Evolutionary conservation across 2,329 filamentous ascomycete species (phyloP), one percentile per base, ranked within the genome.

Genomic region (Alternaria burnsii): DNA sequence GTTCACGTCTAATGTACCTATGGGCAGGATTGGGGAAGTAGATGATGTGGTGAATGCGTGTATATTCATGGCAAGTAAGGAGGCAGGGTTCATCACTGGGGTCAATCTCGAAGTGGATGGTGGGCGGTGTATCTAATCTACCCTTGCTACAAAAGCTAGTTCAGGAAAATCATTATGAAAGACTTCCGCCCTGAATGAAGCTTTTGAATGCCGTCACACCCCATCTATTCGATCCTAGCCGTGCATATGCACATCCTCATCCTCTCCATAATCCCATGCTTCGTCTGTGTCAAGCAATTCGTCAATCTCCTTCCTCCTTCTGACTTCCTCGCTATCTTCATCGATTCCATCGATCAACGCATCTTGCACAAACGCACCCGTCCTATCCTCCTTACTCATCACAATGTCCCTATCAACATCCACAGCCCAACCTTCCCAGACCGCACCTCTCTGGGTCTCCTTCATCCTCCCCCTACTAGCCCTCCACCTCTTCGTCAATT

Each of bases 1-100:
- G 63, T 82, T 87, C 60, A 81, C 87, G 53, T 75, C 74, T 7
- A 86, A 88, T 67, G 85, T 88, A 1, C 87, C 87, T 0, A 84
- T 85, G 79, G 86, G 86, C 0, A 78, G 76, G 34, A 88, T 89
- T 82, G 87, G 87, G 0, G 83, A 85, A 70, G 84, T 86, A 0
- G 86, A 84, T 78, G 87, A 89, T 72, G 84, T 89, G 5, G 85
- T 86, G 0, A 82, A 86, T 71, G 81, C 85, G 1, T 85, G 82
- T 5, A 68, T 85, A 12, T 89, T 88, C 65, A 77, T 89, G 55
- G 86, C 82, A 3, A 87, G 85, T 36, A 82, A 85, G 46, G 85
- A 87, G 62, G 85, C 87, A 3, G 81, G 78, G 36, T 89, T 89
- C 70, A 83, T 89, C 4, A 89, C 86, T 1, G 87, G 87, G 2